Evolutionary conservation across 352 stramenopile species (phyloP).

Genomic region (Thalassiosira livingstoniorum): DNA sequence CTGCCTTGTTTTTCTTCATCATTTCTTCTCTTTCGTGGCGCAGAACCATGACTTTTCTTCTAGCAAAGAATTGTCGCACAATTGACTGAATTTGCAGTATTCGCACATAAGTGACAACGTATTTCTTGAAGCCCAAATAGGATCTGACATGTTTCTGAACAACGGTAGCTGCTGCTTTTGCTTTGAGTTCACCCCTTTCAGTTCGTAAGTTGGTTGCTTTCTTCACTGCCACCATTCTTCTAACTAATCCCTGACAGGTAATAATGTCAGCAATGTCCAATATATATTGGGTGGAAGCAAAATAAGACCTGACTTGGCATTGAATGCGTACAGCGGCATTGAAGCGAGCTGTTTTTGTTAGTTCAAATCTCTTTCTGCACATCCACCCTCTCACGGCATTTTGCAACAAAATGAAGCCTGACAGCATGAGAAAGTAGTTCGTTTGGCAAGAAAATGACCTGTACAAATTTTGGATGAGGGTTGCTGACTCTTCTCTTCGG

Average conservation of each 20-base stretch:
- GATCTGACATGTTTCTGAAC: too few species aligned
- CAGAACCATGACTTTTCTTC: too few species aligned
- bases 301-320: background rate
- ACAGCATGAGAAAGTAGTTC: background rate
- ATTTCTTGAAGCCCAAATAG: too few species aligned
- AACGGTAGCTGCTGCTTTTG: background rate
- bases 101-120: too few species aligned
- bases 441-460: background rate
- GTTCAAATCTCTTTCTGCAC: background rate
- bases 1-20: too few species aligned
- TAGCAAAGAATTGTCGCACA: too few species aligned
- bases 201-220: background rate
- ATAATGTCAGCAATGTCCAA: constrained; percentile 12
- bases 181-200: background rate
- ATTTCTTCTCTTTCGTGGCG: too few species aligned
- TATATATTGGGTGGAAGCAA: background rate
- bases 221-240: background rate
- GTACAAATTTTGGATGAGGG: background rate
- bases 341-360: background rate
- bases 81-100: too few species aligned
- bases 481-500: background rate
- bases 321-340: background rate
- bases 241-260: constrained; percentile 10
- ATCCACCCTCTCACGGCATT: background rate
- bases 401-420: background rate